Base-by-base conservation (phyloP, 1,139 yeast genomes). In the Saccharomyces hybrid region DNA sequence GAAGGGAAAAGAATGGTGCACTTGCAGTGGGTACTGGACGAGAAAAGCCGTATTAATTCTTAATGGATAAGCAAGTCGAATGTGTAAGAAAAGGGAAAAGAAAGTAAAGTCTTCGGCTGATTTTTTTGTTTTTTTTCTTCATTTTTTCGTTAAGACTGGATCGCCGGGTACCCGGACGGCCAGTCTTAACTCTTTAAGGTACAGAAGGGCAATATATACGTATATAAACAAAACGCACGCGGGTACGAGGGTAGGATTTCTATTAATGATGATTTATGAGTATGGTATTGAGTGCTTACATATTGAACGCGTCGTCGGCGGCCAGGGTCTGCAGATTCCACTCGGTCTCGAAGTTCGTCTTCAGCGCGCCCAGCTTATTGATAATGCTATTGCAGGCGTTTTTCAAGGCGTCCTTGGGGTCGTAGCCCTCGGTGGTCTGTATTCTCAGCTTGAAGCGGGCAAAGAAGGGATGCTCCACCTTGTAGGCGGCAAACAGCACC, bases 401-500 rank as follows among this genome's bases (percentile, higher is more conserved):
- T 65, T 81, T 86, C 65, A 93, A 77, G 0, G 98, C 98, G 58
- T 86, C 93, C 66, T 84, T 83, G 26, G 99, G 99, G 52, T 89
- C 80, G 69, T 90, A 90, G 54, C 93, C 96, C 62, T 93, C 98
- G 64, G 88, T 96, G 0, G 98, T 93, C 72, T 93, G 99, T 50
- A 93, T 81, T 72, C 99, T 82, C 81, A 95, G 81, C 52, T 91
- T 83, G 67, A 93, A 93, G 70, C 88, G 88, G 49, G 99, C 97
- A 73, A 95, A 93, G 62, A 93, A 78, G 7, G 99, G 99, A 74
- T 93, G 99, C 71, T 91, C 98, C 47, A 93, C 91, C 72, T 93
- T 93, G 77, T 93, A 93, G 49, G 98, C 99, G 47, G 97, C 98
- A 71, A 91, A 93, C 49, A 93, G 71, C 19, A 93, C 99, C 61